Evolutionary conservation across 257 asterid species (phyloP).

Genomic region (Gentiana dahurica): DNA sequence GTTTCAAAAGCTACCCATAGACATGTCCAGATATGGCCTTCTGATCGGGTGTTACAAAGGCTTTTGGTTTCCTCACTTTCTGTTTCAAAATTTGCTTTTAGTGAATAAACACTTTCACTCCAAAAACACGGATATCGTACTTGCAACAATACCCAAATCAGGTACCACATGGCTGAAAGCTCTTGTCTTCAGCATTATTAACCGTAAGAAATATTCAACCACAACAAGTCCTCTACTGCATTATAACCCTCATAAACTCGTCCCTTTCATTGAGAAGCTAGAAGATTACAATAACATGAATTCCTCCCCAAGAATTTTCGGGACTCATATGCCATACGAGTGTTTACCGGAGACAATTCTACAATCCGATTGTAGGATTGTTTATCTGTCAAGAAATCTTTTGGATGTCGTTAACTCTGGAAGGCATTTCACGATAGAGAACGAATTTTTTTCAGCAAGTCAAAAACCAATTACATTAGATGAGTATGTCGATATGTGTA

Average conservation of each 20-base stretch:
- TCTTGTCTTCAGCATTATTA: constrained; percentile 4
- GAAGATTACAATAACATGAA: neutral
- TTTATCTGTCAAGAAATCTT: no score
- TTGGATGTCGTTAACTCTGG: neutral
- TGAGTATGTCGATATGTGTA: neutral
- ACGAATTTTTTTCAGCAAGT: neutral
- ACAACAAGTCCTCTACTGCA: neutral
- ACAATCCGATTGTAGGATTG: neutral
- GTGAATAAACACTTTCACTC: neutral
- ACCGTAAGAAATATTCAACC: constrained; percentile 5
- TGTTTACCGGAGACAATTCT: neutral
- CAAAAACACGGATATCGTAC: constrained; percentile 8
- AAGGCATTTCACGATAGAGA: neutral
- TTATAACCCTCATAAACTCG: neutral
- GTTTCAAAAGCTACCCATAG: neutral
- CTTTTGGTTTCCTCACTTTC: constrained; percentile 15
- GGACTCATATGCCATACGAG: neutral
- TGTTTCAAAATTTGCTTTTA: no score
- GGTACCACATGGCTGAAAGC: constrained; percentile 15
- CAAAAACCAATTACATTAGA: neutral
- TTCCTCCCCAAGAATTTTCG: neutral
- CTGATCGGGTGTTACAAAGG: constrained; percentile 11
- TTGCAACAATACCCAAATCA: constrained; percentile 13
- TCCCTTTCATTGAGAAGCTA: neutral
- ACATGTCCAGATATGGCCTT: neutral